Conservation (phyloP, 306 rosid species). For the Fagus crenata region DNA sequence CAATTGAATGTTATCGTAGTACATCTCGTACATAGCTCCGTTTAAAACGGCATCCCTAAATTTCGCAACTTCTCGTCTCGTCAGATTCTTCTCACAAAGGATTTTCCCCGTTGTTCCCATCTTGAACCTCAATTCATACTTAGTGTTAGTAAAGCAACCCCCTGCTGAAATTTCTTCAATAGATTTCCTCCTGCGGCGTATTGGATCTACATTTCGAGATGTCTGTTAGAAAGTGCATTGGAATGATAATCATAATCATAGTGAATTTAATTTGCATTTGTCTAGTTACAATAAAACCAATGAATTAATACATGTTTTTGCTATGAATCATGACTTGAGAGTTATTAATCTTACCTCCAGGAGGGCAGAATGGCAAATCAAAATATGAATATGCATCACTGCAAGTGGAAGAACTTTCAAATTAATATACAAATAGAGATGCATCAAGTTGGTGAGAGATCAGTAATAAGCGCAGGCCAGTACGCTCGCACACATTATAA, state of each 20-base stretch:
- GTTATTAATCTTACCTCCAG: constrained; percentile 18
- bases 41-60: constrained; percentile 3
- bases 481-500: too few species aligned
- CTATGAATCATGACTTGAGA: not conserved
- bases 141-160: not conserved
- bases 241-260: too few species aligned
- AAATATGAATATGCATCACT: constrained; percentile 16
- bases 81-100: constrained; percentile 21
- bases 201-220: not conserved
- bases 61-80: constrained; percentile 9
- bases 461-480: too few species aligned
- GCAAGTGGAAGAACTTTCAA: not conserved
- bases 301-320: too few species aligned
- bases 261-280: too few species aligned
- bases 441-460: too few species aligned
- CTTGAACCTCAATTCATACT: constrained; percentile 22
- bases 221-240: too few species aligned
- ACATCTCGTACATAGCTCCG: constrained; percentile 18
- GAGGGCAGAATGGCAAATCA: constrained; percentile 30
- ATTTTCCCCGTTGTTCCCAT: not conserved
- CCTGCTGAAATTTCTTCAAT: constrained; percentile 17
- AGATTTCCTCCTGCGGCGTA: constrained; percentile 7
- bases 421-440: not conserved
- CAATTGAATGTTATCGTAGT: constrained; percentile 10
- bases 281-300: too few species aligned